phyloP scores from a whole-genome alignment of 2,329 filamentous ascomycete genomes.

The Clonostachys byssicola region DNA sequence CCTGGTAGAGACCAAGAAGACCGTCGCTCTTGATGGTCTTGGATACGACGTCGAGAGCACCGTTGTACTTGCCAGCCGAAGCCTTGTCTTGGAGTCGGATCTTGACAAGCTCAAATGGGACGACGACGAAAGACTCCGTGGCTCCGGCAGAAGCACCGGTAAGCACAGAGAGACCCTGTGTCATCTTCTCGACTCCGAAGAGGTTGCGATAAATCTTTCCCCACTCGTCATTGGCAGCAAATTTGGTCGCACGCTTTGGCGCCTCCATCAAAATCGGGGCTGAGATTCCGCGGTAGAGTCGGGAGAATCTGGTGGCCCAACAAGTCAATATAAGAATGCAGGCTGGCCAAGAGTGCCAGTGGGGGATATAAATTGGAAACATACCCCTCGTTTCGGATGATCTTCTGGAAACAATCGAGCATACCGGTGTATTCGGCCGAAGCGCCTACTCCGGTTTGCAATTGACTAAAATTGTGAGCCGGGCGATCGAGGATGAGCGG shows the following conservation, averaged over 20 bases:
- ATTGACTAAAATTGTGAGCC: conserved; percentile 54
- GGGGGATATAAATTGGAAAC: conserved; percentile 10
- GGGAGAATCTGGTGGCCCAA: conserved; percentile 62
- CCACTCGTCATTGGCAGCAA: conserved; percentile 98
- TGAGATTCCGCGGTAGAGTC: conserved; percentile 91
- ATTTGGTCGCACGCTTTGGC: conserved; percentile 91
- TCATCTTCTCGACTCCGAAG: conserved; percentile 86
- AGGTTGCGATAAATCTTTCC: conserved; percentile 86
- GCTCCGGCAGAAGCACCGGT: conserved; percentile 94
- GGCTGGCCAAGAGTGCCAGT: not conserved
- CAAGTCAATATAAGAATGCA: conserved; percentile 1
- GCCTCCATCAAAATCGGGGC: conserved; percentile 98
- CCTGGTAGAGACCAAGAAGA: conserved; percentile 87
- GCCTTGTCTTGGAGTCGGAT: conserved; percentile 96
- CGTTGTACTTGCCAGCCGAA: conserved; percentile 81
- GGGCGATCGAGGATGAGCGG: not conserved
- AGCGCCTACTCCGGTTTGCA: conserved; percentile 68
- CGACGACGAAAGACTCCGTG: conserved; percentile 93
- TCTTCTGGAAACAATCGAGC: conserved; percentile 97
- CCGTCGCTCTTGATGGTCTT: conserved; percentile 86
- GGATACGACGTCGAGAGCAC: conserved; percentile 73
- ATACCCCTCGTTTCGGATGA: conserved; percentile 92
- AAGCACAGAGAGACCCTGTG: conserved; percentile 83
- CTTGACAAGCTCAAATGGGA: conserved; percentile 98
- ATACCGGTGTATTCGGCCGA: conserved; percentile 92